Evolutionary conservation across 306 rosid genomes (phyloP), one percentile per base, ranked within the genome.

Genomic region (Elaeagnus macrophylla): DNA sequence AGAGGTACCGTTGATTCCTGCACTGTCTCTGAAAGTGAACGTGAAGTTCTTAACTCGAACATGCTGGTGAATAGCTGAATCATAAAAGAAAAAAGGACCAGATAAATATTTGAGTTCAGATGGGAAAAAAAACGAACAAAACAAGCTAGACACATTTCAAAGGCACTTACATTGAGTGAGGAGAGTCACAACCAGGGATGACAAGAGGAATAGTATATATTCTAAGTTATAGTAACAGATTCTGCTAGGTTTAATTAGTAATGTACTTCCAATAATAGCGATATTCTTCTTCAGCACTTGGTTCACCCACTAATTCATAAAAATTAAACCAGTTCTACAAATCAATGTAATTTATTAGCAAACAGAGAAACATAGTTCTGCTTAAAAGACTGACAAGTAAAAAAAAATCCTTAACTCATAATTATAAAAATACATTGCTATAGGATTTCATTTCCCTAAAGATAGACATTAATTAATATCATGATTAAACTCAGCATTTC

Each of bases 101-200:
- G 51, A 54, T 9, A 41, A 38, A 48, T 39, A 12, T 48, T 48
- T 55, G 38, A 17, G 18, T 60, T 48, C 14, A 3, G 53, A 48
- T 35, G 16, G 5, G 38, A 9, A n/a, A 13, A 6, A 14, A 44
- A 6, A 12, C 9, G 11, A 59, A 59, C 20, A 32, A 6, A 18
- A 15, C 35, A 11, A 59, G 1, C 16, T 5, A 5, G 9, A 17
- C 10, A 14, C 18, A 48, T n/a, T 3, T 5, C 10, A 43, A 46
- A 51, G 47, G 46, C 18, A 60, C 79, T 67, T 68, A 73, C 79
- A 18, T 13, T 52, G 14, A 73, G 71, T 48, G 66, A 67, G 36
- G 74, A 5, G 59, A 8, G 14, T 51, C 5, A 37, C 18, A 54
- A 6, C 61, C 64, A 14, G 46, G 56, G 48, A 63, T 17, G 16